Percentiles rank a stretch among this genome's conserved stretches.
These are phyloP conservation scores for Leishmania mexicana DNA, from an alignment of 208 protist genomes.

Conservation along the genomic window DNA sequence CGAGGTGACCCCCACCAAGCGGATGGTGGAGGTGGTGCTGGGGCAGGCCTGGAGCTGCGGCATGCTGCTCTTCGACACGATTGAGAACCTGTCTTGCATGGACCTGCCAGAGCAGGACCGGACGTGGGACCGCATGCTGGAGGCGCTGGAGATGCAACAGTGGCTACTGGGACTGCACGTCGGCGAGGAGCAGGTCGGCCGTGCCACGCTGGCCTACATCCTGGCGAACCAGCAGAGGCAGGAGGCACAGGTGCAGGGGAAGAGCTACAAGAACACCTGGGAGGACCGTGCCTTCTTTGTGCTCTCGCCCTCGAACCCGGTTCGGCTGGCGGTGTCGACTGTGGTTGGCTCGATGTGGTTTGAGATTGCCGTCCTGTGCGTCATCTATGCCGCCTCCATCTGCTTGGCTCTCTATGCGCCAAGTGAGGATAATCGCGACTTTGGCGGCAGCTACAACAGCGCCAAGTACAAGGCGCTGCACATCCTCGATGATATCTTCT, in stretches of 20 bases:
- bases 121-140: constrained; percentile 73
- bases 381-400: constrained; percentile 78
- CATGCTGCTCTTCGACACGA: constrained; percentile 89
- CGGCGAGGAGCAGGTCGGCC: constrained; percentile 91
- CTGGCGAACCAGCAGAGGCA: constrained; percentile 78
- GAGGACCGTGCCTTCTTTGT: constrained; percentile 71
- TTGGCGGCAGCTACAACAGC: constrained; percentile 62
- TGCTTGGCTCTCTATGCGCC: constrained; percentile 79
- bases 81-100: constrained; percentile 79
- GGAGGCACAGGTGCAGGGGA: constrained; percentile 38
- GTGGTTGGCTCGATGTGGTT: constrained; percentile 72
- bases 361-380: constrained; percentile 59
- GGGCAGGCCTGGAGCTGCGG: constrained; percentile 91
- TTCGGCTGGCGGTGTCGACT: constrained; percentile 45
- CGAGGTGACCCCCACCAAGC: constrained; percentile 58
- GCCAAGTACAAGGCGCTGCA: constrained; percentile 78
- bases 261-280: constrained; percentile 63
- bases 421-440: constrained; percentile 53
- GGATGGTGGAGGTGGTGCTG: constrained; percentile 81
- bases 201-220: constrained; percentile 87
- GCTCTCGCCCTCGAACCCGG: constrained; percentile 54
- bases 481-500: constrained; percentile 86
- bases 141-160: constrained; percentile 85
- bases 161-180: constrained; percentile 88
- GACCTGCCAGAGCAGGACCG: constrained; percentile 68